Percentiles rank a stretch among this genome's conserved stretches.
phyloP scores from a whole-genome alignment of 441 rosid genomes.

The Breynia disticha region DNA sequence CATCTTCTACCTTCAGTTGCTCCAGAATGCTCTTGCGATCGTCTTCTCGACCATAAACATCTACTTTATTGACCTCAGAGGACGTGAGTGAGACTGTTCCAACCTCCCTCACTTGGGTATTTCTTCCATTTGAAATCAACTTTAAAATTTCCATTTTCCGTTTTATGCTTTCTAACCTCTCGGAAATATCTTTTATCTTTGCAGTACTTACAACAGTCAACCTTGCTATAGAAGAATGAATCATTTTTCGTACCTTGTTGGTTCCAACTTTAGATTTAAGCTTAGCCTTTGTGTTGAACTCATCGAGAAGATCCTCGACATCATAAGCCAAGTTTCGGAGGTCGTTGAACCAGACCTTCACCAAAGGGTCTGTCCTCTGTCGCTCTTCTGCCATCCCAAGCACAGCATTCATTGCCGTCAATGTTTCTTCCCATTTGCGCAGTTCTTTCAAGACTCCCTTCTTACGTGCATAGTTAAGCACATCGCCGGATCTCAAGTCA shows the following conservation, averaged over 20 bases:
- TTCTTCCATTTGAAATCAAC: neutral
- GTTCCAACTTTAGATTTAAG: neutral
- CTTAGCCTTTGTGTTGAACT: neutral
- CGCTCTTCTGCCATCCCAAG: too few species aligned
- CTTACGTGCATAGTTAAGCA: too few species aligned
- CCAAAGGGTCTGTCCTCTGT: neutral
- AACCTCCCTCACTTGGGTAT: neutral
- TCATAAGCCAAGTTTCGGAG: too few species aligned
- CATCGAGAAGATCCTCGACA: too few species aligned
- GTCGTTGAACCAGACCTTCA: neutral
- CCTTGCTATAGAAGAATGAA: too few species aligned
- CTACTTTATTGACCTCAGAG: neutral
- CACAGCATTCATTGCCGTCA: too few species aligned
- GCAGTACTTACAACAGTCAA: too few species aligned
- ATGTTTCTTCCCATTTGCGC: too few species aligned
- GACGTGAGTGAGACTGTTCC: neutral
- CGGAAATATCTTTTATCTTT: neutral
- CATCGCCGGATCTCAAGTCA: too few species aligned
- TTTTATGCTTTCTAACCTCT: neutral
- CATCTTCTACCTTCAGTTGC: neutral
- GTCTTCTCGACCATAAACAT: conserved; percentile 3
- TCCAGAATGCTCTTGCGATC: neutral
- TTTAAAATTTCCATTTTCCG: neutral
- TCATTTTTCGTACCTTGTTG: neutral
- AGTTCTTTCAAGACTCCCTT: too few species aligned